Conservation (phyloP, 345 rosid species). For the Gossypium sturtianum region DNA sequence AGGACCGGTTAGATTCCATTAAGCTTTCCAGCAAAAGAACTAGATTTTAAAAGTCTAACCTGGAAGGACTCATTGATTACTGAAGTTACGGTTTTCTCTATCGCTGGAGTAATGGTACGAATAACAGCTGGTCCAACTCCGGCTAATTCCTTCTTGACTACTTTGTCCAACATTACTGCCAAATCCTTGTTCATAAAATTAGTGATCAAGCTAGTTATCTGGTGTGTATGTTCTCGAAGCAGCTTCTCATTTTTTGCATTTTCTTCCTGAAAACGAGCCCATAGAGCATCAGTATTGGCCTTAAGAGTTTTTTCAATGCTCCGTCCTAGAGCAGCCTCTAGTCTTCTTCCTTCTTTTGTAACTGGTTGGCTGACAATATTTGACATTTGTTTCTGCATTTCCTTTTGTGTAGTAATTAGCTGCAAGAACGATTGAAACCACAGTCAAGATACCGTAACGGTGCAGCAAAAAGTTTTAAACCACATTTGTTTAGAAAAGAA, state of each 20-base stretch:
- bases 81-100: conserved; percentile 64
- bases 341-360: conserved; percentile 67
- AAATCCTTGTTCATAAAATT: conserved; percentile 64
- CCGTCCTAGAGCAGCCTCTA: conserved; percentile 68
- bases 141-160: conserved; percentile 62
- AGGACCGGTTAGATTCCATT: conserved; percentile 13
- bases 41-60: conserved; percentile 38
- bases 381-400: conserved; percentile 73
- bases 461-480: not conserved
- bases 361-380: conserved; percentile 48
- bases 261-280: conserved; percentile 83
- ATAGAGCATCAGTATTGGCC: conserved; percentile 69
- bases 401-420: conserved; percentile 62
- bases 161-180: conserved; percentile 50
- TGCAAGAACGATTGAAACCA: conserved; percentile 16
- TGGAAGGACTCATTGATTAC: conserved; percentile 76
- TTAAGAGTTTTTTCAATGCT: conserved; percentile 63
- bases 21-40: conserved; percentile 11
- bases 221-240: conserved; percentile 49
- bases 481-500: not conserved
- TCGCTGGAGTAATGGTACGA: conserved; percentile 51
- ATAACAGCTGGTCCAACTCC: conserved; percentile 44
- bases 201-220: conserved; percentile 44
- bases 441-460: not conserved
- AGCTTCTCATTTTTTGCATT: conserved; percentile 58